Evolutionary conservation across 2,329 filamentous ascomycete genomes (phyloP).

Genomic region (Madurella fahalii): DNA sequence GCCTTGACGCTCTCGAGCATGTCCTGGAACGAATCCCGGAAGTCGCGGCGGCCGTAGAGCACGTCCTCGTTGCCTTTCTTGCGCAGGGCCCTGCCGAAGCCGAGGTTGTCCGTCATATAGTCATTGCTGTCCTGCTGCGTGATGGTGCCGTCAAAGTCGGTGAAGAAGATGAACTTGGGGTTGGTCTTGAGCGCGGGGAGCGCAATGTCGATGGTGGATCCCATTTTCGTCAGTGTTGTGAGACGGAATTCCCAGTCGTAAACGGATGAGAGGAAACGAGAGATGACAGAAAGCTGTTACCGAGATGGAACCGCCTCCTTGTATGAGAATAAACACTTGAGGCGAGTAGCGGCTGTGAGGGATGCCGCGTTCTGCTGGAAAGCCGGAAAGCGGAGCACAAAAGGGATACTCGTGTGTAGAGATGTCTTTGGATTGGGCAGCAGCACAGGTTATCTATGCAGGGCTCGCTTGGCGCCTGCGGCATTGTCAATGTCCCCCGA

Average conservation of each 20-base stretch:
- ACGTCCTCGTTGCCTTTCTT: slow-evolving; percentile 71
- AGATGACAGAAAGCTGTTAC: neutral
- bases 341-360: neutral
- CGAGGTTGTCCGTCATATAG: slow-evolving; percentile 84
- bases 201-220: slow-evolving; percentile 35
- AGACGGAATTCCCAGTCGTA: neutral
- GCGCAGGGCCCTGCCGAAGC: slow-evolving; percentile 71
- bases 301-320: neutral
- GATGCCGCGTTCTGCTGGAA: neutral
- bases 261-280: neutral
- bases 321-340: neutral
- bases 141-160: slow-evolving; percentile 96
- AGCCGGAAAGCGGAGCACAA: neutral
- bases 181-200: slow-evolving; percentile 60
- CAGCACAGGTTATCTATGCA: neutral
- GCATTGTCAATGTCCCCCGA: no score
- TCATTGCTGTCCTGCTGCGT: slow-evolving; percentile 67
- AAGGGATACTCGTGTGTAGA: neutral
- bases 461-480: no score
- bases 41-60: slow-evolving; percentile 64
- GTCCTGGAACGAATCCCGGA: slow-evolving; percentile 81
- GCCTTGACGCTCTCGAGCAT: slow-evolving; percentile 87
- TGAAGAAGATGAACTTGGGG: slow-evolving; percentile 96
- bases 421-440: neutral
- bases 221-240: slow-evolving; percentile 34